phyloP scores from a whole-genome alignment of 768 basidiomycete species.

The Rhizopogon vinicolor region DNA sequence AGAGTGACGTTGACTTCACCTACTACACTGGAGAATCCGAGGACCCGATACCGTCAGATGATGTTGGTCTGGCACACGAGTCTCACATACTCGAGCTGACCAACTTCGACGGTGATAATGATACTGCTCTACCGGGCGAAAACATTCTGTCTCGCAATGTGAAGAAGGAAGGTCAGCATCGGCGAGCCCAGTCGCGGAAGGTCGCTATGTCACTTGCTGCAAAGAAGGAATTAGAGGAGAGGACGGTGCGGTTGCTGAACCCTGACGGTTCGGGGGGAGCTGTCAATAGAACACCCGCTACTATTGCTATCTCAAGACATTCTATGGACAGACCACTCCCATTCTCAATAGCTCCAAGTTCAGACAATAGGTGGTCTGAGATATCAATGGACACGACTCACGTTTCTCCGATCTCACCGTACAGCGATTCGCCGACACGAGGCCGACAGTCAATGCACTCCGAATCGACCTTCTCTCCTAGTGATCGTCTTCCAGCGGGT shows the following conservation, averaged over 20 bases:
- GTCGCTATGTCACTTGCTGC: conserved; percentile 5
- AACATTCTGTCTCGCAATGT: conserved; percentile 45
- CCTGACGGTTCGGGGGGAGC: neutral
- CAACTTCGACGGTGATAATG: conserved; percentile 75
- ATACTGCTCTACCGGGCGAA: conserved; percentile 54
- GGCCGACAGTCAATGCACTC: neutral
- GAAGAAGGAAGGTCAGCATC: conserved; percentile 57
- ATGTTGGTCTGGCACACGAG: conserved; percentile 36
- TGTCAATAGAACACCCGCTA: neutral
- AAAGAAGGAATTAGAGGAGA: conserved; percentile 10
- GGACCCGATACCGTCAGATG: conserved; percentile 25
- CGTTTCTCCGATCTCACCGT: conserved; percentile 7
- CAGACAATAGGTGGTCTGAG: conserved; percentile 10
- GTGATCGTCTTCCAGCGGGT: neutral
- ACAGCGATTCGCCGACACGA: conserved; percentile 4
- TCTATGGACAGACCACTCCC: conserved; percentile 19
- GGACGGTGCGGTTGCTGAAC: neutral
- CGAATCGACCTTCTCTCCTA: conserved; percentile 4
- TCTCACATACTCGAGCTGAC: conserved; percentile 60
- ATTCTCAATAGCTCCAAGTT: conserved; percentile 14
- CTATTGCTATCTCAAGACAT: conserved; percentile 4
- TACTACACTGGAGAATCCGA: conserved; percentile 35
- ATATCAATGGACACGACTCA: conserved; percentile 10
- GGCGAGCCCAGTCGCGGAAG: conserved; percentile 43
- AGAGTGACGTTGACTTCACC: conserved; percentile 36